Evolutionary conservation across 345 rosid species (phyloP).

Genomic region (Litchi chinensis): DNA sequence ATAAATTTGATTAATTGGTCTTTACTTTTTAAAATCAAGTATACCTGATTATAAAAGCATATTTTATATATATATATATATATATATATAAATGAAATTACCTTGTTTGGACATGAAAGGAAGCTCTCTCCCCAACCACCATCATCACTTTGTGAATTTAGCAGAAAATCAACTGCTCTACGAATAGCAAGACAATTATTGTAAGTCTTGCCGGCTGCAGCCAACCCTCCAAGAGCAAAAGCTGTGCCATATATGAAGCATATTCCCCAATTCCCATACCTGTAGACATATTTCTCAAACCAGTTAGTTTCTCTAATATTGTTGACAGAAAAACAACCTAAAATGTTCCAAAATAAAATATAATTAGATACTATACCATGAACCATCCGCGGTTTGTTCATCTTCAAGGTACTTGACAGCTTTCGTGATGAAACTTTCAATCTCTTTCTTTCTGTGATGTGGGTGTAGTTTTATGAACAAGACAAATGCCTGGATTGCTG

Average conservation of each 20-base stretch:
- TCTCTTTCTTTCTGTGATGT: constrained; percentile 38
- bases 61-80: too few species aligned
- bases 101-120: constrained; percentile 34
- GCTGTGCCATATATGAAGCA: constrained; percentile 28
- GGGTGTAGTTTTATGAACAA: constrained; percentile 41
- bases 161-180: constrained; percentile 21
- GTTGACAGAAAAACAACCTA: too few species aligned
- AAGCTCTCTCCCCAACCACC: constrained; percentile 42
- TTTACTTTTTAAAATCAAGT: too few species aligned
- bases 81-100: not conserved
- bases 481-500: constrained; percentile 37
- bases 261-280: constrained; percentile 35
- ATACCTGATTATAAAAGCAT: too few species aligned
- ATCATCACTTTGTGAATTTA: constrained; percentile 14
- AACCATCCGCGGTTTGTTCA: constrained; percentile 16
- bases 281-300: not conserved
- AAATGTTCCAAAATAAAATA: too few species aligned
- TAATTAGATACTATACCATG: too few species aligned
- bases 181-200: constrained; percentile 13
- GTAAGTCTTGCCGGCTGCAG: constrained; percentile 22
- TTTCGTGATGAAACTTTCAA: constrained; percentile 32
- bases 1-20: too few species aligned
- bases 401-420: constrained; percentile 34
- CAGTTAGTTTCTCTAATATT: too few species aligned
- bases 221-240: constrained; percentile 31